Evolutionary conservation across 2,329 filamentous ascomycete genomes (phyloP).

Genomic region (Hypoxylon sp.): DNA sequence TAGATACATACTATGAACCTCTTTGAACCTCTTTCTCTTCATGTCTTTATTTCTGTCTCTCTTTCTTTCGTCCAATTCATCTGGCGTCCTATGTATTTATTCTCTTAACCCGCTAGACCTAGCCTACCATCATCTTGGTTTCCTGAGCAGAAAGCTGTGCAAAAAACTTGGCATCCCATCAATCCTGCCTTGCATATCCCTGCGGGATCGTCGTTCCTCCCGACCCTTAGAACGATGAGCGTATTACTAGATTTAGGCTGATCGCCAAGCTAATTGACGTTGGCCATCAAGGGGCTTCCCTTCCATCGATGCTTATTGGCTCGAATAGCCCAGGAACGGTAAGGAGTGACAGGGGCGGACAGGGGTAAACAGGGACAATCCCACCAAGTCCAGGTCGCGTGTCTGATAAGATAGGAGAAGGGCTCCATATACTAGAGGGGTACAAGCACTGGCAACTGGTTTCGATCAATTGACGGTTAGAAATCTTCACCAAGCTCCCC

Average conservation of each 20-base stretch:
- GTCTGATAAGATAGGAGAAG: constrained; percentile 20
- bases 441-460: too few relatives aligned
- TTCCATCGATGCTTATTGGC: constrained; percentile 19
- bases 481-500: too few relatives aligned
- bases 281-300: constrained; percentile 25
- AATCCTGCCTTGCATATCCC: constrained; percentile 15
- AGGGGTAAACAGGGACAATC: constrained; percentile 5
- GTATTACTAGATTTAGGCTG: constrained; percentile 16
- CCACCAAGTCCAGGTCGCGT: constrained; percentile 13
- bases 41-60: too few relatives aligned
- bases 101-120: too few relatives aligned
- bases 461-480: too few relatives aligned
- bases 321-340: constrained; percentile 21
- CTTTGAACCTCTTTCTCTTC: too few relatives aligned
- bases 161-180: constrained; percentile 18
- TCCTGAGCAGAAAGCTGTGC: not conserved
- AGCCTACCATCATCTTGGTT: not conserved
- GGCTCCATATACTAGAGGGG: too few relatives aligned
- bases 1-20: too few relatives aligned
- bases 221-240: constrained; percentile 18
- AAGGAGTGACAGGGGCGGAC: constrained; percentile 8
- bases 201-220: constrained; percentile 32
- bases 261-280: constrained; percentile 10
- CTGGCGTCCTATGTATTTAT: too few relatives aligned
- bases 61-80: too few relatives aligned